Evolutionary conservation across 768 basidiomycete species (phyloP).

Genomic region (Roridomyces roridus): DNA sequence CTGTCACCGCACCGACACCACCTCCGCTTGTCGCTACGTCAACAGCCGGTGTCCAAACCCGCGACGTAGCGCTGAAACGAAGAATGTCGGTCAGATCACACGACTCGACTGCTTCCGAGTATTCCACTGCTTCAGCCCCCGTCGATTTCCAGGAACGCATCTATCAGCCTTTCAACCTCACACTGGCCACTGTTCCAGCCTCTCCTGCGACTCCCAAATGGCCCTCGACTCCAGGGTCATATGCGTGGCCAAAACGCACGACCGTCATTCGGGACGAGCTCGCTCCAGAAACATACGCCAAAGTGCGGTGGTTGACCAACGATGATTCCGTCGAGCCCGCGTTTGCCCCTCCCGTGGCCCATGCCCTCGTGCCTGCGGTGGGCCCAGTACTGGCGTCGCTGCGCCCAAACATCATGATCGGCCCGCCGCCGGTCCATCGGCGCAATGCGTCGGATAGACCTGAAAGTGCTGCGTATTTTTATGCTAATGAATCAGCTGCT

Average conservation of each 20-base stretch:
- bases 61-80: conserved; percentile 2
- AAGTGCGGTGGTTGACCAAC: conserved; percentile 25
- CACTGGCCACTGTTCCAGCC: conserved; percentile 27
- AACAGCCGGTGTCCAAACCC: background rate
- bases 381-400: background rate
- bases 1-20: background rate
- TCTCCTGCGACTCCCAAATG: conserved; percentile 24
- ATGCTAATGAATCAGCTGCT: conserved; percentile 1
- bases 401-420: conserved; percentile 11
- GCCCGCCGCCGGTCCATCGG: conserved; percentile 2
- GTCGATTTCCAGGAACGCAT: conserved; percentile 28
- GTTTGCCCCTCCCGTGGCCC: conserved; percentile 12
- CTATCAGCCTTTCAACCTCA: conserved; percentile 30
- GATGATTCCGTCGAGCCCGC: conserved; percentile 7
- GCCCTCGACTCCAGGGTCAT: conserved; percentile 21
- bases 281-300: conserved; percentile 26
- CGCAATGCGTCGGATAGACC: background rate
- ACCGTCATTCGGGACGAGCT: conserved; percentile 23
- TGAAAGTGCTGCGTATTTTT: conserved; percentile 1
- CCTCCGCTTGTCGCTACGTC: conserved; percentile 5
- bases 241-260: conserved; percentile 22
- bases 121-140: conserved; percentile 44
- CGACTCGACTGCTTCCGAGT: conserved; percentile 37
- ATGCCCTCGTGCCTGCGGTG: conserved; percentile 2
- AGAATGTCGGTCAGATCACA: conserved; percentile 24